These are phyloP conservation scores for Entomortierella chlamydospora DNA, from an alignment of 192 early-diverging fungal genomes.

Conservation along the genomic window DNA sequence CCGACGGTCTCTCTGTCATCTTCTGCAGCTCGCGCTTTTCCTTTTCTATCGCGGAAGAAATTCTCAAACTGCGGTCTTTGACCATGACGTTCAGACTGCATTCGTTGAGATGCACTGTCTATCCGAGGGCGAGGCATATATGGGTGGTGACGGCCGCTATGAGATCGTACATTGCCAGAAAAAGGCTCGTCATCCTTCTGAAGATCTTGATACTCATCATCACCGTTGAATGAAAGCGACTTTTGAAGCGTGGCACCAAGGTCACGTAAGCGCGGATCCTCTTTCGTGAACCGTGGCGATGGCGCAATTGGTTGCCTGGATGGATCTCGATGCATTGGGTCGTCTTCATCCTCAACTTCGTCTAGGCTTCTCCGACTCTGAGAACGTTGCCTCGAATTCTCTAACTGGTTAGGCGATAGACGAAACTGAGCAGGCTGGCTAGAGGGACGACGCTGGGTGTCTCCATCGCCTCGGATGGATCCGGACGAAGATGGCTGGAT, in stretches of 20 bases:
- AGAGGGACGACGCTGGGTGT: constrained; percentile 21
- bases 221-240: constrained; percentile 45
- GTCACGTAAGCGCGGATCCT: constrained; percentile 36
- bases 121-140: constrained; percentile 17
- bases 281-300: constrained; percentile 18
- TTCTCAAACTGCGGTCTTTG: constrained; percentile 20
- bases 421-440: constrained; percentile 21
- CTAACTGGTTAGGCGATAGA: constrained; percentile 37
- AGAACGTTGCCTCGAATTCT: constrained; percentile 2
- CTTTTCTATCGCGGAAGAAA: constrained; percentile 36
- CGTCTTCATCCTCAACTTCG: constrained; percentile 30
- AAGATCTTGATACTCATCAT: constrained; percentile 31
- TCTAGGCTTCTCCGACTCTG: constrained; percentile 36
- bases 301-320: constrained; percentile 9
- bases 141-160: constrained; percentile 29
- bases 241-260: constrained; percentile 43
- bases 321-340: constrained; percentile 24
- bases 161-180: background rate
- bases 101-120: constrained; percentile 14
- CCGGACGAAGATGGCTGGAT: constrained; percentile 16
- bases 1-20: constrained; percentile 23
- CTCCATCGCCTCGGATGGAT: constrained; percentile 21
- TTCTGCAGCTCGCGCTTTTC: constrained; percentile 28
- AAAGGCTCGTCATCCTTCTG: constrained; percentile 13
- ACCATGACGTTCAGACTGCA: background rate